Evolutionary conservation across 176 grass and related monocot genomes (phyloP).

Genomic region (barley (Hordeum vulgare)): DNA sequence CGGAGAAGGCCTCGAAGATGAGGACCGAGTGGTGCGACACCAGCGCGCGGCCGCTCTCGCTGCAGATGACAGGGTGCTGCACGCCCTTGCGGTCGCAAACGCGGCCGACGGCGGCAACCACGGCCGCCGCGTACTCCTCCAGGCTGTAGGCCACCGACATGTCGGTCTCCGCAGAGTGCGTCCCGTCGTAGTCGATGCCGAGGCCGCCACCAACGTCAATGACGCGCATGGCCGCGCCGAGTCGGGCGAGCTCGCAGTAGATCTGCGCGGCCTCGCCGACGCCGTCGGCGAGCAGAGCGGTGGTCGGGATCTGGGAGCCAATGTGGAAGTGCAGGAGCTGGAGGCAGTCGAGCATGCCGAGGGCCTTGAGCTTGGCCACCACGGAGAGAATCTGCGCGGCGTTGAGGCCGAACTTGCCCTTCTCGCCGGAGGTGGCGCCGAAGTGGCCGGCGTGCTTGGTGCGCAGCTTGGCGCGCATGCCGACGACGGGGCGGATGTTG

Average conservation of each 20-base stretch:
- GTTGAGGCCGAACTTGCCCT: conserved; percentile 91
- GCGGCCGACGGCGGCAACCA: conserved; percentile 56
- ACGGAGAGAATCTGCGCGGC: conserved; percentile 72
- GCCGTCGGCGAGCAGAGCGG: conserved; percentile 64
- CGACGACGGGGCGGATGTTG: conserved; percentile 61
- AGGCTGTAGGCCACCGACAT: conserved; percentile 81
- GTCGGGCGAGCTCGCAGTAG: conserved; percentile 86
- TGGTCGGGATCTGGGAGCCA: conserved; percentile 92
- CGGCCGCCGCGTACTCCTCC: conserved; percentile 78
- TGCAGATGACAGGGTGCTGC: conserved; percentile 79
- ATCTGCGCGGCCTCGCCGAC: conserved; percentile 89
- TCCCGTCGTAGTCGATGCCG: conserved; percentile 86
- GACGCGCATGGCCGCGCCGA: conserved; percentile 73
- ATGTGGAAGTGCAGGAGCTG: conserved; percentile 98
- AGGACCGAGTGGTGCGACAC: conserved; percentile 96
- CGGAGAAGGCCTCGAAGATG: conserved; percentile 83
- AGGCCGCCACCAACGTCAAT: conserved; percentile 85
- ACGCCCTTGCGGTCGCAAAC: conserved; percentile 75
- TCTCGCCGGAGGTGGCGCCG: conserved; percentile 85
- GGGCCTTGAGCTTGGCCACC: conserved; percentile 50
- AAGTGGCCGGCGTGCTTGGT: conserved; percentile 96
- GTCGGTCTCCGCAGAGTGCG: conserved; percentile 67
- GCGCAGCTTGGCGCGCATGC: conserved; percentile 91
- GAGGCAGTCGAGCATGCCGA: conserved; percentile 87
- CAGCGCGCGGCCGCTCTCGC: conserved; percentile 86